Evolutionary conservation across 495 filamentous ascomycete species (phyloP).

Genomic region (Penicillium samsonianum): DNA sequence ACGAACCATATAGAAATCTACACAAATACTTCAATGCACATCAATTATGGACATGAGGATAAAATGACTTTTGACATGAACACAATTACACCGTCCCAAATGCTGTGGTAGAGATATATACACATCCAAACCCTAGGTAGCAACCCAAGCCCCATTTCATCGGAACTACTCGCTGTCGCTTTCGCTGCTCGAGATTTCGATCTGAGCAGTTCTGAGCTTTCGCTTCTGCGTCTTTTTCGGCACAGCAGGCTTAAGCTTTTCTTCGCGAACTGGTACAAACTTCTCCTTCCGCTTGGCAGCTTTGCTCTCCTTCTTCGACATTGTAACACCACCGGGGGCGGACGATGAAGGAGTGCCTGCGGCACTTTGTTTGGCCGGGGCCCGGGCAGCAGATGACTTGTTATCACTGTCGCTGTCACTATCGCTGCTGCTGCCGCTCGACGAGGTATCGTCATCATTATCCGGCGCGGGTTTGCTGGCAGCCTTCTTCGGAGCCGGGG

Average conservation of each 20-base stretch:
- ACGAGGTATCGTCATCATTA: constrained; percentile 24
- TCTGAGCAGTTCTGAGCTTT: constrained; percentile 28
- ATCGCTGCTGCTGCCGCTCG: constrained; percentile 19
- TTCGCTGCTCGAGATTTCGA: constrained; percentile 35
- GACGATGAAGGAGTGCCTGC: neutral
- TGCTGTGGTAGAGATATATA: constrained; percentile 23
- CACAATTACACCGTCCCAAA: constrained; percentile 17
- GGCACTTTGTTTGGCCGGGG: neutral
- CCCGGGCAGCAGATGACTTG: constrained; percentile 3
- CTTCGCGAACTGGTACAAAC: constrained; percentile 5
- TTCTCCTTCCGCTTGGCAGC: constrained; percentile 15
- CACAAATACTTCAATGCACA: neutral
- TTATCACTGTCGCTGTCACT: constrained; percentile 23
- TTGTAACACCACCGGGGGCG: neutral
- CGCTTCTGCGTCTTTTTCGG: constrained; percentile 37
- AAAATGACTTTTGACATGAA: constrained; percentile 17
- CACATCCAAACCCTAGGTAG: constrained; percentile 15
- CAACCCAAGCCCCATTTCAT: neutral
- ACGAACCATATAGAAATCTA: neutral
- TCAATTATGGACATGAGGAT: neutral
- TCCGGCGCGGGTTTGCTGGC: constrained; percentile 18
- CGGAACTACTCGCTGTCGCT: constrained; percentile 31
- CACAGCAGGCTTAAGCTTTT: constrained; percentile 13
- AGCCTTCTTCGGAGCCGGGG: constrained; percentile 15
- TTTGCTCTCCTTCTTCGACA: constrained; percentile 7